Base-by-base conservation (phyloP, 768 basidiomycete genomes). In the Mycena leptocephala region DNA sequence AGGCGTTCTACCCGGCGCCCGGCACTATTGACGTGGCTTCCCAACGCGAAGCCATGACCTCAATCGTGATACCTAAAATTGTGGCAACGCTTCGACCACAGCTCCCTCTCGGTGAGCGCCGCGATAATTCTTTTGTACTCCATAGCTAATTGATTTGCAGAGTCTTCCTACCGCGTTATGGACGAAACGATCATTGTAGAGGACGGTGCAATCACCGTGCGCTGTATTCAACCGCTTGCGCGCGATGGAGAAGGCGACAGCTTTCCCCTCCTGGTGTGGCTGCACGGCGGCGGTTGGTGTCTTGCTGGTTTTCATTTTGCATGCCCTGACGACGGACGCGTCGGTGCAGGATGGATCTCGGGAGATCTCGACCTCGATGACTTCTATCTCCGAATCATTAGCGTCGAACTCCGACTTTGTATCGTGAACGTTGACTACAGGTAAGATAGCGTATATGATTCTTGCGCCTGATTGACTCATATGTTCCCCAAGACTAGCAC, bases 401-500 rank as follows among this genome's bases (percentile, higher is more conserved):
- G 56, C 46, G 79, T 79, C 11, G 68, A 80, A 4, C 56, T 78
- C 16, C 63, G 74, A 16, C 35, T 83, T 26, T 76, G 71, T 16
- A 76, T 79, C 28, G 79, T 82, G 9, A 79, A 76, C 46, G 63
- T 70, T 22, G 75, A 76, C n/a, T 76, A 76, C 58, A 61, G 75
- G 75, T 72, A 18, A 63, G 39, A 32, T 26, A 39, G 32, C n/a
- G n/a, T 46, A 51, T 51, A 16, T n/a, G 4, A 51, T 24, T n/a
- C 18, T 51, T n/a, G n/a, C n/a, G n/a, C 48, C 9, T 24, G 22
- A 8, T 16, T n/a, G 48, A 16, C 8, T 24, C 48, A 20, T 24
- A n/a, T 20, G 68, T 28, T 16, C 5, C 13, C 65, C 48, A 43
- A 79, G 82, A 53, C 72, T 80, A 3, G 82, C 81, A 2, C 82